A percentile compares a stretch with the other conserved stretches of the same genome.
Evolutionary conservation across 345 rosid genomes (phyloP).

Genomic region (Noccaea bulbosa): DNA sequence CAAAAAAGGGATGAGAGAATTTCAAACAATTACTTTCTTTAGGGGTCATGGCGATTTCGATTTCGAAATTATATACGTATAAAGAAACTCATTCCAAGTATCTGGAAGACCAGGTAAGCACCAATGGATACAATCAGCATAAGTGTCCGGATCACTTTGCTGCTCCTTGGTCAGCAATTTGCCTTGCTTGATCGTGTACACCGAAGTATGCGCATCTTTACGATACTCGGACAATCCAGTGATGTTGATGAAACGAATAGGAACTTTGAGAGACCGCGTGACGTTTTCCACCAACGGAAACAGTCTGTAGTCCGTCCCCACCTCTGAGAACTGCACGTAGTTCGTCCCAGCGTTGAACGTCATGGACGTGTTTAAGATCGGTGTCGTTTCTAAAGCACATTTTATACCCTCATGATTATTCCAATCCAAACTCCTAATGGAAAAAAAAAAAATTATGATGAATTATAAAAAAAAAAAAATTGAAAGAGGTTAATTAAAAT

Average conservation of each 20-base stretch:
- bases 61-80: constrained; percentile 56
- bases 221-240: constrained; percentile 71
- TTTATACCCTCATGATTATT: constrained; percentile 71
- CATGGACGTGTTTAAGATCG: constrained; percentile 53
- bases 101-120: constrained; percentile 88
- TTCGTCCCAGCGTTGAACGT: constrained; percentile 25
- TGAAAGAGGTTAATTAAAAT: background rate
- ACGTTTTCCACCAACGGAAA: constrained; percentile 53
- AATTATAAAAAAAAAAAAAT: background rate
- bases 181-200: constrained; percentile 70
- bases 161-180: constrained; percentile 64
- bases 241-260: constrained; percentile 63
- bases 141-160: constrained; percentile 61
- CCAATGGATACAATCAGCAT: constrained; percentile 92
- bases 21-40: constrained; percentile 1
- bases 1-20: background rate
- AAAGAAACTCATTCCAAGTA: constrained; percentile 80
- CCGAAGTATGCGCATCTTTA: constrained; percentile 89
- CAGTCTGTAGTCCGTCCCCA: constrained; percentile 69
- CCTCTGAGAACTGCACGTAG: constrained; percentile 29
- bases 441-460: background rate
- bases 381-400: constrained; percentile 68
- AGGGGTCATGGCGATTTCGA: constrained; percentile 45
- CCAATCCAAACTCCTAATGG: constrained; percentile 85
- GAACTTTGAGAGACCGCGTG: constrained; percentile 53